Evolutionary conservation across 495 filamentous ascomycete species (phyloP), one percentile per base, ranked within the genome.

Genomic region (Aspergillus leporis): DNA sequence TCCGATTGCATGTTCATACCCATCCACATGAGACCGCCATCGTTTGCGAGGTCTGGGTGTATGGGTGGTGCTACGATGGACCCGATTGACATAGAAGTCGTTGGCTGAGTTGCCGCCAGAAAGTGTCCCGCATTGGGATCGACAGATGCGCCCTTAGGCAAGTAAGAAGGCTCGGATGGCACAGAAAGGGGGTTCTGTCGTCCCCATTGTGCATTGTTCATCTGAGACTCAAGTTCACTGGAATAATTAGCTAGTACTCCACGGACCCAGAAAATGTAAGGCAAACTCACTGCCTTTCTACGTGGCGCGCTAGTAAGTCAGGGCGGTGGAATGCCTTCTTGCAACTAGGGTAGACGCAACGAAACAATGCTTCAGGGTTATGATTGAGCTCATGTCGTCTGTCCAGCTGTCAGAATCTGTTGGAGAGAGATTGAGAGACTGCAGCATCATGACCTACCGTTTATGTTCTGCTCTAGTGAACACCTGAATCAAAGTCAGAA

Each of bases 381-480:
- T 97, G 92, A 70, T 93, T 93, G 51, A 93, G 74, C 71, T 95
- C 89, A 75, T 96, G 92, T 50, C 91, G 91, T 72, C 91, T 92
- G 53, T 34, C 34, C 58, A 7, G 28, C 5, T 30, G 51, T 62
- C 58, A 61, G 53, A 50, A 61, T 23, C 0, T n/a, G 7, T 6
- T 49, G n/a, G n/a, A 23, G 31, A 48, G 45, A 46, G 14, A 32
- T 18, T 13, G 4, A 19, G 28, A 32, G 18, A n/a, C n/a, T 13
- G 41, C 19, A 19, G 36, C 53, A 6, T 41, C 74, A 51, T 41
- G 13, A 36, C 75, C 72, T 76, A 89, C 88, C 89, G 85, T 53
- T 90, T 74, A 74, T 97, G 92, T 68, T 97, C 92, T 30, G 90
- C 91, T 67, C 92, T 82, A 19, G 91, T 94, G 67, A 91, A 92